Evolutionary conservation across 2,329 filamentous ascomycete species (phyloP), one percentile per base, ranked within the genome.

Genomic region (Venturia aucupariae): DNA sequence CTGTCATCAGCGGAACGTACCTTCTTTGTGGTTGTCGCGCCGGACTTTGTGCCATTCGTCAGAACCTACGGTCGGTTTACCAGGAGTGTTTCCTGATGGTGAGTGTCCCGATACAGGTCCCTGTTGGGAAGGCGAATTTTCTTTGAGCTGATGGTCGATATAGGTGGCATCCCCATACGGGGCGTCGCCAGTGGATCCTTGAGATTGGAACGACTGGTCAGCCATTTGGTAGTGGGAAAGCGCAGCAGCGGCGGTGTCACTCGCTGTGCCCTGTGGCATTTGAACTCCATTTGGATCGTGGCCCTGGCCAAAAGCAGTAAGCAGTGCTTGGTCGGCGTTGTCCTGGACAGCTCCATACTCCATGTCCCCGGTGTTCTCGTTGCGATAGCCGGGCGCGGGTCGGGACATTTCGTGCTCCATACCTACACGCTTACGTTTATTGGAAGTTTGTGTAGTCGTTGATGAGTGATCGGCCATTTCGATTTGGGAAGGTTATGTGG

Each of bases 21-120:
- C 94, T 82, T 97, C 93, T 84, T 99, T 99, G 79, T 99, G 94
- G 68, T 97, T 99, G 72, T 97, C 93, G 74, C 96, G 94, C 67
- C 94, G 86, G 71, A 96, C 87, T 75, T 96, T 96, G 75, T 99
- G 94, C 94, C 94, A 99, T 76, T 97, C 93, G 63, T 96, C 91
- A 1, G 92, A 94, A 2, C 94, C 94, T n/a, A 97, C 94, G 7
- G 88, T 85, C 8, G 92, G 92, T 76, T 97, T 97, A 57, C 73
- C 30, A 72, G 35, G 73, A 74, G 54, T 39, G 69, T 67, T 10
- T 69, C 68, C 48, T 63, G 64, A 38, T 70, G 62, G 64, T 19
- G 32, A 60, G 17, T 41, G 64, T 27, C 46, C 72, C 72, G 27
- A 65, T 32, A 57, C 82, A 78, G 64, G 80, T 75, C 71, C 82